phyloP scores from a whole-genome alignment of 305 asterid species.

The Euphrasia arctica region DNA sequence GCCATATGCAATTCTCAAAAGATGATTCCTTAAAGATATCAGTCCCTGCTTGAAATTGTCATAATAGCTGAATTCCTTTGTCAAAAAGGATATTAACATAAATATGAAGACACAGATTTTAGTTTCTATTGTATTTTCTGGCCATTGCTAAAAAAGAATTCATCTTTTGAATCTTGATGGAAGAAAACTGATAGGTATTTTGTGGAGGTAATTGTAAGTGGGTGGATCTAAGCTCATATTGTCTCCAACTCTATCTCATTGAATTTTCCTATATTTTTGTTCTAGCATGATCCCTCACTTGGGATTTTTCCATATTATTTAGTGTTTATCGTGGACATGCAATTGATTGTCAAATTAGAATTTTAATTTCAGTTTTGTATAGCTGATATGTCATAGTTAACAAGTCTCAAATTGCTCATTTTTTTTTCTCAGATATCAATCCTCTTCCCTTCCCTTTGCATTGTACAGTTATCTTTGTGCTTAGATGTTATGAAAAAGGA shows the following conservation, averaged over 20 bases:
- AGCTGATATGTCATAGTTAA: conserved; percentile 5
- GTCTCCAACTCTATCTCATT: background rate
- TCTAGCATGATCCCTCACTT: background rate
- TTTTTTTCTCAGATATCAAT: background rate
- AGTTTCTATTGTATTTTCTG: conserved; percentile 6
- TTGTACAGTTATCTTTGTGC: background rate
- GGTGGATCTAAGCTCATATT: no score
- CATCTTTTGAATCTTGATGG: background rate
- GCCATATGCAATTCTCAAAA: background rate
- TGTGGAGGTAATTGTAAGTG: no score
- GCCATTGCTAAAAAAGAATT: background rate
- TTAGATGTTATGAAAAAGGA: conserved; percentile 8
- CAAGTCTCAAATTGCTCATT: background rate
- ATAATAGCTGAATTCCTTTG: no score
- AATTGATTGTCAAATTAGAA: conserved; percentile 9
- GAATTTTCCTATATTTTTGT: background rate
- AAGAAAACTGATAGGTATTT: background rate
- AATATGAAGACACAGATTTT: background rate
- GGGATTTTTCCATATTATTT: background rate
- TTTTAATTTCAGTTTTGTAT: background rate
- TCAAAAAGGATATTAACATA: no score
- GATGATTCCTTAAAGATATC: background rate
- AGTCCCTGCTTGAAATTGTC: background rate
- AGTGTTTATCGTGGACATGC: background rate
- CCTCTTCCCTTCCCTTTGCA: background rate